phyloP scores from a whole-genome alignment of 768 basidiomycete genomes.

The Tulasnella calospora region DNA sequence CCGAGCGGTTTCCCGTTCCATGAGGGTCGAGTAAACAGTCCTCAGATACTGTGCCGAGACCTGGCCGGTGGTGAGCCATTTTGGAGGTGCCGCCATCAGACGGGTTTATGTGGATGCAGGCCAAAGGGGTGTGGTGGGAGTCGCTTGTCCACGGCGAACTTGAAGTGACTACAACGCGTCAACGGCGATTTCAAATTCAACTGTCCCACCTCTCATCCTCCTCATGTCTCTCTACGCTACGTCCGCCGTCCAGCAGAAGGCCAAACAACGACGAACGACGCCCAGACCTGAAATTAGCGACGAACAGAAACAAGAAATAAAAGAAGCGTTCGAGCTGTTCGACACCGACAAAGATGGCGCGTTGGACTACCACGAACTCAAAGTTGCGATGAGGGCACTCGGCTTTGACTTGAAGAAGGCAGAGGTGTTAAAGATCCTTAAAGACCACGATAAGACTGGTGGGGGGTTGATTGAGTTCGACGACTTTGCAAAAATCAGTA shows the following conservation, averaged over 20 bases:
- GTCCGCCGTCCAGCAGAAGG: conserved; percentile 42
- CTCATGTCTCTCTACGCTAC: conserved; percentile 26
- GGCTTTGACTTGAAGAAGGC: conserved; percentile 99
- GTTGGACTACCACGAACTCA: conserved; percentile 97
- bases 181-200: conserved; percentile 3
- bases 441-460: conserved; percentile 83
- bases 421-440: conserved; percentile 88
- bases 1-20: conserved; percentile 6
- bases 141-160: not conserved
- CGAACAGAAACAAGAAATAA: conserved; percentile 87
- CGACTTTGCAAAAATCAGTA: conserved; percentile 89
- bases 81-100: not conserved
- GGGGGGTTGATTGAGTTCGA: conserved; percentile 85
- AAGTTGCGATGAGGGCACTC: conserved; percentile 96
- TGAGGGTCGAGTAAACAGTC: conserved; percentile 12
- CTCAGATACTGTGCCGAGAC: conserved; percentile 8
- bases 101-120: not conserved
- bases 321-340: conserved; percentile 98
- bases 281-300: conserved; percentile 78
- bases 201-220: not conserved
- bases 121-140: not conserved
- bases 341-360: conserved; percentile 97
- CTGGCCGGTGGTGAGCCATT: not conserved
- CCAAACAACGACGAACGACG: conserved; percentile 67
- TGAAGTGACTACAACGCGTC: not conserved